A percentile compares a stretch with the other conserved stretches of the same genome.
Evolutionary conservation across 768 basidiomycete genomes (phyloP).

Genomic region (Albatrellus ellisii): DNA sequence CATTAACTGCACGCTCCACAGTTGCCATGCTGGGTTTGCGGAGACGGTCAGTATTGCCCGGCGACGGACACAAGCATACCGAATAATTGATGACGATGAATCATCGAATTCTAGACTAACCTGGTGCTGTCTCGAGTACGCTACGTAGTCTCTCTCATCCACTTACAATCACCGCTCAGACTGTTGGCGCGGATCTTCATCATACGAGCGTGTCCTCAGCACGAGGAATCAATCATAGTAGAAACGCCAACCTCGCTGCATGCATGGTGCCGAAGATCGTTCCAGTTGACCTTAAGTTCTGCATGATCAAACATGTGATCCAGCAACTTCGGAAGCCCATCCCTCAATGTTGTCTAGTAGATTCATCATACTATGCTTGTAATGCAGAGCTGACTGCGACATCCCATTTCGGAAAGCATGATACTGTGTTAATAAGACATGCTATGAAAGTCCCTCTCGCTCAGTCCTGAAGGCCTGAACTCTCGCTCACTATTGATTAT

Average conservation of each 20-base stretch:
- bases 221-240: background rate
- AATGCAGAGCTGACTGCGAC: too few relatives aligned
- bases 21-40: slow-evolving; percentile 72
- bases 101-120: slow-evolving; percentile 31
- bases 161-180: slow-evolving; percentile 87
- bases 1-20: slow-evolving; percentile 85
- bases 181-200: slow-evolving; percentile 88
- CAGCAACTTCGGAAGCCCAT: too few relatives aligned
- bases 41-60: slow-evolving; percentile 73
- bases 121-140: slow-evolving; percentile 92
- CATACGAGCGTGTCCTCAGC: slow-evolving; percentile 1
- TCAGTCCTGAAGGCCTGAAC: too few relatives aligned
- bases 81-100: too few relatives aligned
- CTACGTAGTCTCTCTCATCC: slow-evolving; percentile 65
- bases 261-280: slow-evolving; percentile 83
- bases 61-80: slow-evolving; percentile 79
- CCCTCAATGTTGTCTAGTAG: too few relatives aligned
- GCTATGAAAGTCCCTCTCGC: too few relatives aligned
- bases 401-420: too few relatives aligned
- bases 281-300: slow-evolving; percentile 89
- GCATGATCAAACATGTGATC: slow-evolving; percentile 94
- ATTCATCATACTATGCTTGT: too few relatives aligned
- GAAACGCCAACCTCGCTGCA: slow-evolving; percentile 75
- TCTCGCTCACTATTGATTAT: too few relatives aligned
- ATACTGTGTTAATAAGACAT: too few relatives aligned